Base-by-base conservation (phyloP, 768 basidiomycete species). In the Plicaturopsis crispa region DNA sequence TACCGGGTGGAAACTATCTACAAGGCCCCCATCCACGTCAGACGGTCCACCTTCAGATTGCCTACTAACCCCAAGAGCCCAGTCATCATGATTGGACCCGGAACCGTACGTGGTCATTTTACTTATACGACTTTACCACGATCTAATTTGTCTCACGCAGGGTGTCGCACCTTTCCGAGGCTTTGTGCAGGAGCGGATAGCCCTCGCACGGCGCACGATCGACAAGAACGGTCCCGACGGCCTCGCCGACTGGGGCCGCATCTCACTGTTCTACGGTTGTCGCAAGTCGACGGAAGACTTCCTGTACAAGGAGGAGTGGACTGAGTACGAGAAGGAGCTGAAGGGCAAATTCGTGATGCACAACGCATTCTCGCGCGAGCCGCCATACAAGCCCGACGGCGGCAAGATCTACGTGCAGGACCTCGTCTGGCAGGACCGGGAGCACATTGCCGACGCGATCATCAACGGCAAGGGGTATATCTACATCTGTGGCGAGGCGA, bases 341-440 rank as follows among this genome's bases (percentile, higher is more conserved):
- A 78, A 81, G 49, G 92, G 88, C 51, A 96, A 96, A 59, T 91
- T 99, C 70, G 69, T 72, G 44, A 71, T 99, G 66, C 84, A 86
- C 57, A 71, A 70, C 46, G 90, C 96, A 4, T 90, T 97, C 70
- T 97, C 93, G 30, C 84, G 91, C 36, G 83, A 93, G 50, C 66
- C 69, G 40, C 79, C 78, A n/a, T 87, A 75, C 68, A 88, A 84
- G 60, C 75, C 86, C 4, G 90, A 92, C 48, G 86, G 91, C 18
- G 70, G 84, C 70, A 99, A 98, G 71, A 88, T 94, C 53, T 99
- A 99, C 63, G 96, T 99, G n/a, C 96, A 99, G 64, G 91, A 99
- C 61, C 67, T 97, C 41, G 65, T 99, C 8, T 91, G 85, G 86
- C 79, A 97, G 35, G 79, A 90, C 55, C 71, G 80, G 40, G 80